Evolutionary conservation across 805 yeast species (phyloP).

Genomic region (Pichia pseudocactophila): DNA sequence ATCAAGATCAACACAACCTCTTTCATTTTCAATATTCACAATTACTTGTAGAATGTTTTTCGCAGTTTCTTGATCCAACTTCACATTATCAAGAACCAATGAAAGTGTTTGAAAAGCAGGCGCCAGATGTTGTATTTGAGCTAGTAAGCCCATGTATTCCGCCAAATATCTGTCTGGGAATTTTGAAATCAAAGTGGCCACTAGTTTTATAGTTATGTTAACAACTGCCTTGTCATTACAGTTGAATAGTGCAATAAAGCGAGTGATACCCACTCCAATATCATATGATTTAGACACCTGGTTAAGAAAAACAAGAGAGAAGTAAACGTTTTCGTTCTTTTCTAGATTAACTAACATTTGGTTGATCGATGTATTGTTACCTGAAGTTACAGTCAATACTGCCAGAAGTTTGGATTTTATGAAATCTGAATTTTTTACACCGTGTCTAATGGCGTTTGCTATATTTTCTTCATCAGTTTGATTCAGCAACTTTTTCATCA

Average conservation of each 20-base stretch:
- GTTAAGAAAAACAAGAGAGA: constrained; percentile 37
- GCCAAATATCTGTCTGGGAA: constrained; percentile 33
- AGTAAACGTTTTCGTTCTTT: constrained; percentile 19
- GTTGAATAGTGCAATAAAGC: constrained; percentile 28
- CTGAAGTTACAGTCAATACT: constrained; percentile 25
- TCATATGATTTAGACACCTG: constrained; percentile 33
- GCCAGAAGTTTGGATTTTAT: constrained; percentile 26
- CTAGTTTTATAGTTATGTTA: constrained; percentile 41
- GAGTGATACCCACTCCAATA: constrained; percentile 28
- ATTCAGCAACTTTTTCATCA: constrained; percentile 15
- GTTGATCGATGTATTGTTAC: constrained; percentile 26
- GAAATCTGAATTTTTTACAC: constrained; percentile 18
- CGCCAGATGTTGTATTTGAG: neutral
- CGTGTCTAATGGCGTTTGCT: constrained; percentile 9
- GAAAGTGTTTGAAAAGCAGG: constrained; percentile 12
- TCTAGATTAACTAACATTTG: constrained; percentile 15
- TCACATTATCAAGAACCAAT: constrained; percentile 6
- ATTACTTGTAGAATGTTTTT: constrained; percentile 2
- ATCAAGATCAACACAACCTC: constrained; percentile 9
- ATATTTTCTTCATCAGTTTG: constrained; percentile 11
- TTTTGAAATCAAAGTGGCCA: constrained; percentile 40
- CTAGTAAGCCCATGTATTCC: constrained; percentile 25
- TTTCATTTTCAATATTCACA: constrained; percentile 1
- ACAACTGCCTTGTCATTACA: constrained; percentile 27
- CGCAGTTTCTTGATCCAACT: constrained; percentile 5